Percentiles rank a stretch among this genome's conserved stretches.
phyloP scores from a whole-genome alignment of 257 asterid genomes.

The Echites panduratus region DNA sequence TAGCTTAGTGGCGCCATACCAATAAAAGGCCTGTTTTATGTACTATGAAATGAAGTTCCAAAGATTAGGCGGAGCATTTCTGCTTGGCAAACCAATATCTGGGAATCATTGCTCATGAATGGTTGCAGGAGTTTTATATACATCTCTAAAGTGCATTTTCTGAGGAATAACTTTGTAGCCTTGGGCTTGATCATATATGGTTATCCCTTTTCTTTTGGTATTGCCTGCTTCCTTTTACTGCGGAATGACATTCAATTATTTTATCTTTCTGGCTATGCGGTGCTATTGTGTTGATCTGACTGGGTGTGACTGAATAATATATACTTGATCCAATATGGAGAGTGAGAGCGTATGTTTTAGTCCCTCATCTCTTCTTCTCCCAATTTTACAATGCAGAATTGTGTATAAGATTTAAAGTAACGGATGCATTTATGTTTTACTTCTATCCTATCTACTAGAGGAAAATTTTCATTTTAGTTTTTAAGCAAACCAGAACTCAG shows the following conservation, averaged over 20 bases:
- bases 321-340: background rate
- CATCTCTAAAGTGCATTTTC: background rate
- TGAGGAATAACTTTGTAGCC: background rate
- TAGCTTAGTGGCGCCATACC: background rate
- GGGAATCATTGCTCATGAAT: background rate
- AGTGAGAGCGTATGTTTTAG: background rate
- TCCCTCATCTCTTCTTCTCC: background rate
- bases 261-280: background rate
- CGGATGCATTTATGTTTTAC: background rate
- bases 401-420: background rate
- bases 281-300: background rate
- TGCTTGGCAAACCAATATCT: background rate
- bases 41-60: background rate
- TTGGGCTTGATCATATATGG: background rate
- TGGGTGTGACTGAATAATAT: background rate
- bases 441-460: background rate
- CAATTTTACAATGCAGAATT: background rate
- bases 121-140: background rate
- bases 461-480: background rate
- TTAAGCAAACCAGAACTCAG: too few species aligned
- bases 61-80: background rate
- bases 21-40: background rate
- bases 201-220: background rate
- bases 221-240: background rate
- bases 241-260: background rate